Evolutionary conservation across 2,329 filamentous ascomycete genomes (phyloP), one percentile per base, ranked within the genome.

Genomic region (Emmonsia crescens): DNA sequence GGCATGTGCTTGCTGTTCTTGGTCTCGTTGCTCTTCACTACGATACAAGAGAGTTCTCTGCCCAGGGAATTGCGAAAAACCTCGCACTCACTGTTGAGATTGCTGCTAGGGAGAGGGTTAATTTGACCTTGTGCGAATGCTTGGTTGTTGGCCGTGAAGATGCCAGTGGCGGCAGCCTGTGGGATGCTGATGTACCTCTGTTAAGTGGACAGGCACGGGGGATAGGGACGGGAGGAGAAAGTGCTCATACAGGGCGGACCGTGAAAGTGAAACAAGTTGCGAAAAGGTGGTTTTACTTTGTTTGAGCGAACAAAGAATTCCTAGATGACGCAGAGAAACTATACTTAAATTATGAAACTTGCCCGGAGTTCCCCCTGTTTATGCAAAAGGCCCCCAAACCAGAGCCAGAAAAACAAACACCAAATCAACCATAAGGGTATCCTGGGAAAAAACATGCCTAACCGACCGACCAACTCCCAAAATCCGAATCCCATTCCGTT

Each of bases 271-370:
- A 77, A 59, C 78, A 77, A 64, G 78, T 89, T 21, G 74, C 88
- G 46, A 77, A 79, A 21, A 82, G 86, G 40, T 91, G 89, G 88
- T 90, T 89, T 69, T 71, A 71, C 33, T 83, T 86, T 60, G 76
- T 76, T 24, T 66, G 73, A 40, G 77, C 75, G 74, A 71, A 74
- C 29, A 46, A 60, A 49, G 2, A 27, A 52, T 52, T 51, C 42
- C 29, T 36, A 42, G 31, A n/a, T 33, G 6, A 12, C 5, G 54
- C 29, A 38, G 21, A 57, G 33, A 21, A 40, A 14, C n/a, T 46
- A 31, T 57, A 29, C 38, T 29, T 57, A 8, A 33, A 57, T 21
- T 33, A 24, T 46, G 16, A 31, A 42, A 31, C n/a, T 9, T 21
- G 27, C 56, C 24, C 24, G 2, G 21, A 38, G 29, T 36, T 33